Evolutionary conservation across 352 stramenopile genomes (phyloP), one percentile per base, ranked within the genome.

Genomic region (Blastocystis hominis): DNA sequence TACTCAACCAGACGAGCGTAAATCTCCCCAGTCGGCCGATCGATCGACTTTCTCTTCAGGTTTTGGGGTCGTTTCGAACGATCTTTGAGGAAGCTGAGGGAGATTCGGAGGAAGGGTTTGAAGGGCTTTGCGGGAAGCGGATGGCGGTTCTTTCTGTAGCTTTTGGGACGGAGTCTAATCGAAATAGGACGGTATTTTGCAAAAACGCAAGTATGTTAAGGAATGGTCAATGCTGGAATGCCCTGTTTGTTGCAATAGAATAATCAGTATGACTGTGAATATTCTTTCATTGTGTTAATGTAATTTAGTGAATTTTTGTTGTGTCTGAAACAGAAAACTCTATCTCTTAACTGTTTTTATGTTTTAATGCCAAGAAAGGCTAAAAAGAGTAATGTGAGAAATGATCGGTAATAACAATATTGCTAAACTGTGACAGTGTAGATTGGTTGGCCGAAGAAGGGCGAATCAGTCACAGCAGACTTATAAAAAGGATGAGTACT

Each of bases 151-250:
- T 76, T 5, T 30, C 42, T 6, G 66, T 76, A 24, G n/a, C 17
- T 10, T 20, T 76, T 54, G 10, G 3, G 6, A 10, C 3, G 24
- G 1, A 17, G 13, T 76, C 20, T 30, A 30, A n/a, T 50, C 13
- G 13, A 13, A 20, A 10, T 64, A 80, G 70, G 44, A 63, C 36
- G 70, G 70, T 24, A 42, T 80, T 15, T 9, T 80, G 13, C 24
- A 42, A 46, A 80, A 80, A 34, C 13, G 70, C 9, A 80, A 80
- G n/a, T 80, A 80, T 24, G 17, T 64, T 30, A 64, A 62, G 10
- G 42, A 54, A 34, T 80, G 70, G 70, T 47, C 70, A 15, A 24
- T 80, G 30, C 20, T 80, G 50, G 62, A n/a, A 17, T 5, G 6
- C 3, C 56, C 24, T 30, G 56, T 66, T 38, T 38, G 24, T 38